Conservation (phyloP, 1,284 basidiomycete species). For the Malassezia obtusa region DNA sequence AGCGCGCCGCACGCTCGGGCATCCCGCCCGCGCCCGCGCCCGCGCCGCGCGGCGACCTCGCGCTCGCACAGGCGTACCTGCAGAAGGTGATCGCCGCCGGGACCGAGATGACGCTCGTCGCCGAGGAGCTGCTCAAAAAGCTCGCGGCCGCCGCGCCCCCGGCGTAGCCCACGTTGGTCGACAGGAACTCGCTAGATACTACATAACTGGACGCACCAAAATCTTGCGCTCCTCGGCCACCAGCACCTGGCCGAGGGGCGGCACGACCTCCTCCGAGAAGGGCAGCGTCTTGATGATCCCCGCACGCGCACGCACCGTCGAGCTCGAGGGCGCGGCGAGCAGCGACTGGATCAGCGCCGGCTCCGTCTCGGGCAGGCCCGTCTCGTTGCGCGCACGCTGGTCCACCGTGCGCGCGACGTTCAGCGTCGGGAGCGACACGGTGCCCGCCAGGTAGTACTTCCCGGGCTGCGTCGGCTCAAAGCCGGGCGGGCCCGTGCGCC, state of each 20-base stretch:
- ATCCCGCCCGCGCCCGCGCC: neutral
- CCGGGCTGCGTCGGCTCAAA: conserved; percentile 18
- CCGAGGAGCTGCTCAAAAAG: conserved; percentile 39
- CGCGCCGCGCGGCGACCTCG: conserved; percentile 26
- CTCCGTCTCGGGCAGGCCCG: conserved; percentile 23
- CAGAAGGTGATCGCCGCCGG: conserved; percentile 40
- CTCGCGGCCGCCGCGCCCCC: conserved; percentile 12
- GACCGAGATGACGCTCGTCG: conserved; percentile 36
- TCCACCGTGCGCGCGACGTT: conserved; percentile 21
- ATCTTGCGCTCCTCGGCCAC: conserved; percentile 20
- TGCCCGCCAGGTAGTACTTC: conserved; percentile 16
- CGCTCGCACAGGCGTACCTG: conserved; percentile 39
- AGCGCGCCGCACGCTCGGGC: neutral
- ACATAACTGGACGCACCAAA: conserved; percentile 15
- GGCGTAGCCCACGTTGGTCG: neutral
- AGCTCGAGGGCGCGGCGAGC: conserved; percentile 14
- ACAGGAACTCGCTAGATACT: neutral
- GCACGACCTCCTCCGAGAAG: conserved; percentile 3
- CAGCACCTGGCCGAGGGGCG: conserved; percentile 12
- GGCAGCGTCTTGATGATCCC: conserved; percentile 15
- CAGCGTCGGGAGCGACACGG: conserved; percentile 20
- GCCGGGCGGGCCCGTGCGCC: conserved; percentile 11
- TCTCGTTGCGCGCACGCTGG: conserved; percentile 22
- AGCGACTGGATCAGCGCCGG: conserved; percentile 13
- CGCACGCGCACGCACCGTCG: conserved; percentile 15